Conservation (phyloP, 805 yeast species). For the Sporopachydermia quercuum region DNA sequence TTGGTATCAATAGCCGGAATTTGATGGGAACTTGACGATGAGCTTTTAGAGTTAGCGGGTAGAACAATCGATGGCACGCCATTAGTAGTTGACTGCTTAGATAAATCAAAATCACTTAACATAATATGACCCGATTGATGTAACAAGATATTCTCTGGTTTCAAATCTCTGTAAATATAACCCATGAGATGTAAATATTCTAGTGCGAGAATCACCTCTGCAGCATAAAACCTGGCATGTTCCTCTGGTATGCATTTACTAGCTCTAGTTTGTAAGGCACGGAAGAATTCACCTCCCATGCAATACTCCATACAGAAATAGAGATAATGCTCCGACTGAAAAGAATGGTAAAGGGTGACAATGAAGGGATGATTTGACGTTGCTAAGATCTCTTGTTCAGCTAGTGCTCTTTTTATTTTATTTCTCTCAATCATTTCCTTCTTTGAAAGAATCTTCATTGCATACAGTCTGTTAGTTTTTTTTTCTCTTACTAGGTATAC, state of each 20-base stretch:
- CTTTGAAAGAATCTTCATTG: slow-evolving; percentile 84
- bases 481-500: slow-evolving; percentile 86
- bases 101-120: slow-evolving; percentile 91
- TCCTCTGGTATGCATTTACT: slow-evolving; percentile 73
- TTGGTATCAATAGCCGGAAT: slow-evolving; percentile 77
- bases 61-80: slow-evolving; percentile 59
- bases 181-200: slow-evolving; percentile 96
- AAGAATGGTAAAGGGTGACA: slow-evolving; percentile 89
- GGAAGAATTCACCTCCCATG: slow-evolving; percentile 97
- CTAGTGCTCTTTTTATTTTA: slow-evolving; percentile 85
- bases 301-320: slow-evolving; percentile 97
- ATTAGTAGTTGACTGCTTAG: slow-evolving; percentile 70
- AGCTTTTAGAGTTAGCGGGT: slow-evolving; percentile 17
- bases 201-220: slow-evolving; percentile 86
- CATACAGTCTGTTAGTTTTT: slow-evolving; percentile 57
- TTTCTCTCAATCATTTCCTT: slow-evolving; percentile 91
- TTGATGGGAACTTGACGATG: slow-evolving; percentile 20
- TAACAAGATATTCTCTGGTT: slow-evolving; percentile 87
- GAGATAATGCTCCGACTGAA: slow-evolving; percentile 83
- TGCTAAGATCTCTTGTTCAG: slow-evolving; percentile 93
- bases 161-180: slow-evolving; percentile 87
- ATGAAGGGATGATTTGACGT: slow-evolving; percentile 95
- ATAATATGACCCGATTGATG: slow-evolving; percentile 97
- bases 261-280: slow-evolving; percentile 85
- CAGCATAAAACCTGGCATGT: slow-evolving; percentile 90